These are phyloP conservation scores for Cadophora luteo-olivacea DNA, from an alignment of 2,329 filamentous ascomycete species.

Conservation along the genomic window DNA sequence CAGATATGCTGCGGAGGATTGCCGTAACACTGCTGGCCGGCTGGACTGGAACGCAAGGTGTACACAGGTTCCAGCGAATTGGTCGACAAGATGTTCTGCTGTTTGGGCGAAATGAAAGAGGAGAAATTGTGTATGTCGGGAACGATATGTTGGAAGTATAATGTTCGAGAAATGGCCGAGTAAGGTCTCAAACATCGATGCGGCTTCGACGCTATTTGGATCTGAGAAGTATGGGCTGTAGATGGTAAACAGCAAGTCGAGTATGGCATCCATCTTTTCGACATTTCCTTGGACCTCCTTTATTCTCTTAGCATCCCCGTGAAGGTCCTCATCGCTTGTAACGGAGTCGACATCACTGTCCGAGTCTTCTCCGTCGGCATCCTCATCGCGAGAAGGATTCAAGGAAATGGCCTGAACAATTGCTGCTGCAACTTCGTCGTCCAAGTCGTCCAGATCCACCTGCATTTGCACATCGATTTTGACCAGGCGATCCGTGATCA, in stretches of 20 bases:
- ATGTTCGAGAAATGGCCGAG: constrained; percentile 86
- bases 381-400: constrained; percentile 55
- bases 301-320: constrained; percentile 67
- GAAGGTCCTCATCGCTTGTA: constrained; percentile 72
- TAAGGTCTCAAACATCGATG: constrained; percentile 78
- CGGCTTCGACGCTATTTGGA: constrained; percentile 71
- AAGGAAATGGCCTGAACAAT: constrained; percentile 63
- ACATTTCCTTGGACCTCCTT: constrained; percentile 81
- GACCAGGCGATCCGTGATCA: constrained; percentile 86
- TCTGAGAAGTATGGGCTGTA: constrained; percentile 77
- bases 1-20: constrained; percentile 89
- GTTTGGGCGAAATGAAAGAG: constrained; percentile 94
- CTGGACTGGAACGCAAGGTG: constrained; percentile 69
- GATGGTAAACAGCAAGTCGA: constrained; percentile 86
- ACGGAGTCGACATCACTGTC: constrained; percentile 75
- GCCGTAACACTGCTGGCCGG: constrained; percentile 74
- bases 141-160: constrained; percentile 89
- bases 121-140: constrained; percentile 92
- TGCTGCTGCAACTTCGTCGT: constrained; percentile 83
- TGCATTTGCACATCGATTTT: constrained; percentile 97
- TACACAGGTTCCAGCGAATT: constrained; percentile 81
- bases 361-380: constrained; percentile 52
- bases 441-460: constrained; percentile 88
- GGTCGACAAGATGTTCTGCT: constrained; percentile 77
- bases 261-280: constrained; percentile 87